These are phyloP conservation scores for Tuctoria greenei DNA, from an alignment of 176 grass and related monocot genomes.

Conservation along the genomic window DNA sequence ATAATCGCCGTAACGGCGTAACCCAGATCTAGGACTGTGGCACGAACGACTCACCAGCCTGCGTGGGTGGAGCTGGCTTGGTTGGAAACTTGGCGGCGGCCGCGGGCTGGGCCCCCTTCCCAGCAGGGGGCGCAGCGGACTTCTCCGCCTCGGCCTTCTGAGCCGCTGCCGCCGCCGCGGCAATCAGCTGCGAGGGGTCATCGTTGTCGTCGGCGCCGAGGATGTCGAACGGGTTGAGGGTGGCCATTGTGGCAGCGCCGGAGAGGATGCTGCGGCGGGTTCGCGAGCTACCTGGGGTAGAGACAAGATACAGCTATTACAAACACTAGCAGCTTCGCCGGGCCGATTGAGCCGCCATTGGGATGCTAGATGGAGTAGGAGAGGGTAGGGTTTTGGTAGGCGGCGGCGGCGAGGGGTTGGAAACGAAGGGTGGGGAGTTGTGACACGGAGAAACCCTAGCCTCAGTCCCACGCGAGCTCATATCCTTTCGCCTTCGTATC, in stretches of 20 bases:
- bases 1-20: neutral
- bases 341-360: slow-evolving; percentile 41
- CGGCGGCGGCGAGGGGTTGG: slow-evolving; percentile 34
- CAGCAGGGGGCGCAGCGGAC: slow-evolving; percentile 30
- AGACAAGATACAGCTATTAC: neutral
- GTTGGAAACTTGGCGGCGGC: slow-evolving; percentile 57
- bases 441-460: slow-evolving; percentile 78
- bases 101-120: slow-evolving; percentile 36
- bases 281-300: neutral
- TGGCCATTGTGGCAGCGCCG: slow-evolving; percentile 43
- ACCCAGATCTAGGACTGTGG: slow-evolving; percentile 24
- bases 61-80: slow-evolving; percentile 64
- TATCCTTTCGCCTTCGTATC: slow-evolving; percentile 36
- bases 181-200: slow-evolving; percentile 65
- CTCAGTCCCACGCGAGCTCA: slow-evolving; percentile 41
- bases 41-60: slow-evolving; percentile 54
- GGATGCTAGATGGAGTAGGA: neutral
- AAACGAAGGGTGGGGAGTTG: neutral
- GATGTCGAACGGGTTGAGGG: slow-evolving; percentile 64
- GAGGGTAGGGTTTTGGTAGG: slow-evolving; percentile 41
- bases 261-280: neutral
- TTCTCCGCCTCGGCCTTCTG: slow-evolving; percentile 55
- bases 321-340: slow-evolving; percentile 34
- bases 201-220: slow-evolving; percentile 84
- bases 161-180: slow-evolving; percentile 31